Evolutionary conservation across 2,329 filamentous ascomycete genomes (phyloP).

Genomic region (Cordyceps cateniannulata): DNA sequence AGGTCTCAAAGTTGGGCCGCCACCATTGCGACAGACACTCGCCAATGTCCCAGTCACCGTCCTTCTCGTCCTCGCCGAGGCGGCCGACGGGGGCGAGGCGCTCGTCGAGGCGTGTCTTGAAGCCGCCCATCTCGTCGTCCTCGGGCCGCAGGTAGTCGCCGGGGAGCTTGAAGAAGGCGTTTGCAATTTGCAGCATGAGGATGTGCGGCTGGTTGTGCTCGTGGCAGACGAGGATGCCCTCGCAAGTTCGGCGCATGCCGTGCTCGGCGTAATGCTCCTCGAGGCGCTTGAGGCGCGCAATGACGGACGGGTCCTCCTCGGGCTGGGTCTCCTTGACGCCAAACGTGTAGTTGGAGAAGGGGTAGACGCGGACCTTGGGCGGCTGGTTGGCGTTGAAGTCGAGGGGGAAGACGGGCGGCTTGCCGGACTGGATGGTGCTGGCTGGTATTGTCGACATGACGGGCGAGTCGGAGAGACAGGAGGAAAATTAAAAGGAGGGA

Average conservation of each 20-base stretch:
- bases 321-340: slow-evolving; percentile 97
- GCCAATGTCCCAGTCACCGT: slow-evolving; percentile 82
- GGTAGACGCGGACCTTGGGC: slow-evolving; percentile 82
- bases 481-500: not conserved
- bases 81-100: slow-evolving; percentile 86
- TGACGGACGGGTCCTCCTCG: slow-evolving; percentile 93
- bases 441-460: slow-evolving; percentile 81
- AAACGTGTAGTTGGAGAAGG: slow-evolving; percentile 97
- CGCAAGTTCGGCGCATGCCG: slow-evolving; percentile 95
- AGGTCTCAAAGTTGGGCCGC: slow-evolving; percentile 98
- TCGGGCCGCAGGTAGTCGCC: slow-evolving; percentile 88
- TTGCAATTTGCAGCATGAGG: slow-evolving; percentile 97
- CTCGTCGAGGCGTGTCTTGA: slow-evolving; percentile 89
- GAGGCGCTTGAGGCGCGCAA: slow-evolving; percentile 86
- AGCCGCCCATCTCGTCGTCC: slow-evolving; percentile 89
- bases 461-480: not conserved
- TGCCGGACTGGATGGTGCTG: slow-evolving; percentile 67
- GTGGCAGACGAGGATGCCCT: slow-evolving; percentile 95
- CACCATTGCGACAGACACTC: slow-evolving; percentile 98
- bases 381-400: slow-evolving; percentile 87
- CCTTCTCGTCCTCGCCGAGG: slow-evolving; percentile 78
- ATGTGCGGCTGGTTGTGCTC: slow-evolving; percentile 99
- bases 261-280: slow-evolving; percentile 89
- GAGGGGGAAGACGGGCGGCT: slow-evolving; percentile 71
- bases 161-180: slow-evolving; percentile 98